Evolutionary conservation across 2,329 filamentous ascomycete species (phyloP).

Genomic region (Aspergillus aculeatus): DNA sequence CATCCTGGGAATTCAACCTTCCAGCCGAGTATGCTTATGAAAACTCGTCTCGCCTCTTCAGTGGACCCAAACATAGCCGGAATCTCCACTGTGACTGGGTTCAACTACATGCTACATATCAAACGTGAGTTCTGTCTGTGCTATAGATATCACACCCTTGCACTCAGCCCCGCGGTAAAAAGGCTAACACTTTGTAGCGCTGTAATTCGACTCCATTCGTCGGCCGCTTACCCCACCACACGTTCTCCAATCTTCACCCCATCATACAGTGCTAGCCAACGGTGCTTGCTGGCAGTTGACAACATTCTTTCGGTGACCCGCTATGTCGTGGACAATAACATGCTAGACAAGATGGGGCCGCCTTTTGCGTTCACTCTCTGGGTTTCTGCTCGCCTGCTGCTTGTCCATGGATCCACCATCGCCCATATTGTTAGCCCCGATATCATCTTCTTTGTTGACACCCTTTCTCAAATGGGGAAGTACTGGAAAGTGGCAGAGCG

Average conservation of each 20-base stretch:
- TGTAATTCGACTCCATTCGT: conserved; percentile 86
- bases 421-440: conserved; percentile 78
- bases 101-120: conserved; percentile 87
- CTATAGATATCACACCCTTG: not conserved
- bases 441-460: conserved; percentile 78
- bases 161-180: not conserved
- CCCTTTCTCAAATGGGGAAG: conserved; percentile 73
- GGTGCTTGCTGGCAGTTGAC: conserved; percentile 79
- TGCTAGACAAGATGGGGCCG: conserved; percentile 78
- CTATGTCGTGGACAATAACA: conserved; percentile 71
- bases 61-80: conserved; percentile 62
- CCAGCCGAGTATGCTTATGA: conserved; percentile 71
- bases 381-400: conserved; percentile 81
- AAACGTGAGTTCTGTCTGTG: conserved; percentile 58
- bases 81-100: conserved; percentile 79
- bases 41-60: conserved; percentile 77
- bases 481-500: conserved; percentile 84
- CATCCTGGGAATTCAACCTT: conserved; percentile 78
- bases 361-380: conserved; percentile 90
- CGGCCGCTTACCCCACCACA: conserved; percentile 86
- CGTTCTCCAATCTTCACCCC: conserved; percentile 86
- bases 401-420: conserved; percentile 88
- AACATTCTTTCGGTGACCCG: conserved; percentile 75
- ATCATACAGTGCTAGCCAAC: conserved; percentile 79
- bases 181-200: conserved; percentile 49